Conservation (phyloP, 108 stramenopile genomes). For the Schizochytrium sp. region DNA sequence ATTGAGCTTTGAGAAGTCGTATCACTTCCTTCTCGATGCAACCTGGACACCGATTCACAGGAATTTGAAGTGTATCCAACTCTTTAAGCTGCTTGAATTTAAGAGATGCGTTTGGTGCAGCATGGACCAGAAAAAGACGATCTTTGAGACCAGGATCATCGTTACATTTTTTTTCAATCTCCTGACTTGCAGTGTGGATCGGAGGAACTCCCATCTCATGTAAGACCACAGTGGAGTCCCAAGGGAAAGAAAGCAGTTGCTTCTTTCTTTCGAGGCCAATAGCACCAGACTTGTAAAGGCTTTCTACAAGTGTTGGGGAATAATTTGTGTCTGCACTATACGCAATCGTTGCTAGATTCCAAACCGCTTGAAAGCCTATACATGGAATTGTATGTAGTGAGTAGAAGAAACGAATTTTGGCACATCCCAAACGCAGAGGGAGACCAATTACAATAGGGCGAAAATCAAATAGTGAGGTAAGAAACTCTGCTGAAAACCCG, state of each 20-base stretch:
- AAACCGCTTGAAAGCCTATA: slow-evolving; percentile 65
- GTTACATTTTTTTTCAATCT: slow-evolving; percentile 31
- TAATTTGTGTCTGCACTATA: slow-evolving; percentile 65
- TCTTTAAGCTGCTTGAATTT: slow-evolving; percentile 32
- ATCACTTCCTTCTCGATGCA: slow-evolving; percentile 6
- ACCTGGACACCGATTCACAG: slow-evolving; percentile 4
- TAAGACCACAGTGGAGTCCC: slow-evolving; percentile 66
- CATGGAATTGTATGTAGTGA: slow-evolving; percentile 72
- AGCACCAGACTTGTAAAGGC: slow-evolving; percentile 61
- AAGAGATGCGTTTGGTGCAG: not conserved
- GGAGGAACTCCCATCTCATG: slow-evolving; percentile 70
- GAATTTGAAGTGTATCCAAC: not conserved
- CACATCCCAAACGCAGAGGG: slow-evolving; percentile 63
- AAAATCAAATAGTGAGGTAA: not conserved
- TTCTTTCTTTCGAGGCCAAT: slow-evolving; percentile 58
- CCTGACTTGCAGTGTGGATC: slow-evolving; percentile 64
- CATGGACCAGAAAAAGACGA: slow-evolving; percentile 38
- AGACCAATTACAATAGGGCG: slow-evolving; percentile 12
- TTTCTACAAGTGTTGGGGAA: slow-evolving; percentile 63
- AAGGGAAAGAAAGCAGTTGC: slow-evolving; percentile 66
- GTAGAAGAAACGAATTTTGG: slow-evolving; percentile 67
- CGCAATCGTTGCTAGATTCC: slow-evolving; percentile 52
- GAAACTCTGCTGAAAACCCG: slow-evolving; percentile 41
- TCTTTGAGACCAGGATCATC: not conserved
- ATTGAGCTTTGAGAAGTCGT: slow-evolving; percentile 14